A percentile compares a stretch with the other conserved stretches of the same genome.
Conservation (phyloP, 345 rosid species). For the Cardamine chenopodiifolia region DNA sequence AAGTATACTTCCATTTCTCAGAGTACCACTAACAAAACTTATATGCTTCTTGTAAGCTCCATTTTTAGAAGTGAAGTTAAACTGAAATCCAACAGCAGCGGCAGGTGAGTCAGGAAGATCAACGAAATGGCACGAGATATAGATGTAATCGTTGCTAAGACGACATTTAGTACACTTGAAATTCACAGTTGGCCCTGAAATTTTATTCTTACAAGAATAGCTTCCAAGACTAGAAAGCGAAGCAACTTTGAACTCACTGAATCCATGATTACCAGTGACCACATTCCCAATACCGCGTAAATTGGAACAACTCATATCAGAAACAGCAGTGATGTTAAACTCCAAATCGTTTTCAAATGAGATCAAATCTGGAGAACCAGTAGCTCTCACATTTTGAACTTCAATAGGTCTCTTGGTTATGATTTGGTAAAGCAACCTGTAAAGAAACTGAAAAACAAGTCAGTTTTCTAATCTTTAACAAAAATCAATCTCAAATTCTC, state of each 20-base stretch:
- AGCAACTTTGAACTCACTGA: constrained; percentile 51
- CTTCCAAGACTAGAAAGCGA: constrained; percentile 55
- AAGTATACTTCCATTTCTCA: constrained; percentile 63
- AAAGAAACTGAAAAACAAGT: constrained; percentile 52
- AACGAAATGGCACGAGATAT: constrained; percentile 86
- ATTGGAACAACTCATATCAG: constrained; percentile 89
- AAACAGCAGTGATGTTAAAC: constrained; percentile 76
- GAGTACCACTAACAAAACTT: constrained; percentile 75
- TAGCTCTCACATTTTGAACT: constrained; percentile 85
- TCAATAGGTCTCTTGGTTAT: constrained; percentile 81
- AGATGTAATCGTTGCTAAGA: constrained; percentile 56
- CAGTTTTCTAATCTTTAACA: constrained; percentile 14
- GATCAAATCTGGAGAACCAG: constrained; percentile 72
- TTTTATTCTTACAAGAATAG: constrained; percentile 74
- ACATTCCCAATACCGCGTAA: constrained; percentile 63
- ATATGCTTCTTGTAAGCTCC: constrained; percentile 55
- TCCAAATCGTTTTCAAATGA: constrained; percentile 77
- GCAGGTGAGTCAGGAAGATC: constrained; percentile 86
- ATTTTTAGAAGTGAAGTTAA: constrained; percentile 66
- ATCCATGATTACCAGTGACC: constrained; percentile 71
- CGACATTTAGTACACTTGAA: constrained; percentile 70
- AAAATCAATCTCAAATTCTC: neutral
- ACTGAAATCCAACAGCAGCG: constrained; percentile 82
- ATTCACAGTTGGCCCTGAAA: constrained; percentile 72
- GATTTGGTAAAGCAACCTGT: constrained; percentile 94